Evolutionary conservation across 2,329 filamentous ascomycete species (phyloP), one percentile per base, ranked within the genome.

Genomic region (Cryphonectria nitschkei): DNA sequence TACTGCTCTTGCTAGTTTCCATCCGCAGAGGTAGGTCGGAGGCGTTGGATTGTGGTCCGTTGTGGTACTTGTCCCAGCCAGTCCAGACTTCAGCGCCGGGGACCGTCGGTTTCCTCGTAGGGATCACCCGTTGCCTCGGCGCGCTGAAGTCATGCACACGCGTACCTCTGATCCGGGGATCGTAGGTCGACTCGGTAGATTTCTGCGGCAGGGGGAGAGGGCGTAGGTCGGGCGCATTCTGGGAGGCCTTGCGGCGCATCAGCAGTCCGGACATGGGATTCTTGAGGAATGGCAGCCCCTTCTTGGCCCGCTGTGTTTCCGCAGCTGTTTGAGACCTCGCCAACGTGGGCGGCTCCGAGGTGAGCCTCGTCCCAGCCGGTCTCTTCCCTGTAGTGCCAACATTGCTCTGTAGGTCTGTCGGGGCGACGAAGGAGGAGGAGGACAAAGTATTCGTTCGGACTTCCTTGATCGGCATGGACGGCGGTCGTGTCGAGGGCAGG

Each of bases 91-190:
- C 68, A 19, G 69, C 66, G 9, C 68, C 68, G 7, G 68, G 71
- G 13, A 72, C 71, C 0, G 71, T 68, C n/a, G 65, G 70, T 14
- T 69, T 65, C 37, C 65, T 69, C 29, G 68, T 73, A 32, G 70
- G 72, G 3, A 82, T 73, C 39, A 81, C 78, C 62, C 79, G 84
- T 54, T 71, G 67, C 65, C 88, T 82, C 1, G 89, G 89, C 0
- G 87, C 88, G 75, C 88, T 91, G 75, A 90, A 92, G 77, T 89
- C 90, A 76, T 92, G 90, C 65, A 91, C 85, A 63, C 85, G 83
- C 9, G 87, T 92, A 65, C 88, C 90, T 75, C 84, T 85, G 73
- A 92, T 92, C 13, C 88, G 84, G 26, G 89, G 89, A 75, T 91
- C 89, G 74, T 90, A 90, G 29, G 80, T 78, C 6, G 84, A 83